Evolutionary conservation across 176 grass and related monocot genomes (phyloP).

Genomic region (Zizania latifolia): DNA sequence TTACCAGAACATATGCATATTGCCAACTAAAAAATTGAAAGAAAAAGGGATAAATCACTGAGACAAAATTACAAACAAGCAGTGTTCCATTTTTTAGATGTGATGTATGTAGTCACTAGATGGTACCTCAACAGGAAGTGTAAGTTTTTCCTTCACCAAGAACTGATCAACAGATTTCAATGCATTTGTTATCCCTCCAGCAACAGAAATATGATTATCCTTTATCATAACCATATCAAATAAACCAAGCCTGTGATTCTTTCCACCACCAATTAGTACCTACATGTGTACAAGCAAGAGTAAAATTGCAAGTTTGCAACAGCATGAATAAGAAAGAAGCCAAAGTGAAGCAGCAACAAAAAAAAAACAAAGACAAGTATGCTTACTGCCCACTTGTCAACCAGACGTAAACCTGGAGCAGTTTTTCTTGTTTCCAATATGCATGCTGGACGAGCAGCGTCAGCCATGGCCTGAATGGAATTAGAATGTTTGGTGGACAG

Average conservation of each 20-base stretch:
- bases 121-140: constrained; percentile 81
- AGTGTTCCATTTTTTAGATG: not conserved
- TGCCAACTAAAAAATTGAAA: not conserved
- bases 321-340: not conserved
- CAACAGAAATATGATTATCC: constrained; percentile 97
- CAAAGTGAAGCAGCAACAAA: not conserved
- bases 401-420: constrained; percentile 80
- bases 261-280: constrained; percentile 94
- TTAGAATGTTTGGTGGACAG: not conserved
- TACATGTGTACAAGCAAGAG: constrained; percentile 9
- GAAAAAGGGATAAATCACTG: not conserved
- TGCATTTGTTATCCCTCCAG: constrained; percentile 76
- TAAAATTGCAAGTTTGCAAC: not conserved
- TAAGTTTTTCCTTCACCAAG: constrained; percentile 60
- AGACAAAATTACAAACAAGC: not conserved
- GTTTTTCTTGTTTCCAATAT: constrained; percentile 96
- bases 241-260: constrained; percentile 93
- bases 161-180: constrained; percentile 79
- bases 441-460: constrained; percentile 78
- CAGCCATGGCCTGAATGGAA: constrained; percentile 68
- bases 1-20: not conserved
- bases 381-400: constrained; percentile 92
- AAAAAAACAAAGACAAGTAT: constrained; percentile 15
- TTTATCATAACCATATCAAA: constrained; percentile 99
- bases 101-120: not conserved